Base-by-base conservation (phyloP, 139 green algal species). In the Micractinium sp. region DNA sequence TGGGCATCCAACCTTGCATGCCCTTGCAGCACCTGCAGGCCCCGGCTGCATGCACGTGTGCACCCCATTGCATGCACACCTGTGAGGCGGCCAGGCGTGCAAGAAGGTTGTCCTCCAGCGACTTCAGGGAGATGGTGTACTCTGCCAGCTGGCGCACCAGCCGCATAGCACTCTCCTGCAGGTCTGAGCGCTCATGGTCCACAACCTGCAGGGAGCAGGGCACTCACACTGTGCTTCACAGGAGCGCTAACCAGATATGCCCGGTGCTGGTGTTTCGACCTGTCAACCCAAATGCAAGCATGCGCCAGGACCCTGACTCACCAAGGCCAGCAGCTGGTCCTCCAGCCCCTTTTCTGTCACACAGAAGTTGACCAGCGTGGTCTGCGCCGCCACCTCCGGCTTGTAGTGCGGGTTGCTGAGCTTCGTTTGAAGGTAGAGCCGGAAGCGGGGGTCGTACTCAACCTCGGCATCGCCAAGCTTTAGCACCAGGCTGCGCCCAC, bases 31-130 rank as follows among this genome's bases (percentile, higher is more conserved):
- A 56, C 9, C 7, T 56, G 47, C 47, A 56, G 47, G 47, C 7
- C 47, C 47, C 47, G 5, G 7, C 9, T 56, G 47, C 47, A 56
- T 56, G 47, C 47, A 56, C 7, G 47, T 5, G 9, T 56, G 47
- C 71, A 39, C 71, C n/a, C 71, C 29, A 20, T 56, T 38, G 29
- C 20, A 71, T 71, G n/a, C 78, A 7, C 15, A 77, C 82, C 82
- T 88, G 84, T 3, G 67, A 81, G 39, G 84, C 84, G 0, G 84
- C 84, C 67, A 88, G 69, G 18, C 84, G 84, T 14, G 92, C 90
- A 66, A 99, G 95, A 82, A 99, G 94, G 81, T 93, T 94, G 92
- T 99, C 95, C 93, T 99, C 97, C 88, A 99, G 95, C 75, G 96
- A 93, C 67, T 94, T 95, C 27, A 99, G 93, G 16, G 92, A 95